phyloP scores from a whole-genome alignment of 106 monocot species.

The Dendrobium catenatum region DNA sequence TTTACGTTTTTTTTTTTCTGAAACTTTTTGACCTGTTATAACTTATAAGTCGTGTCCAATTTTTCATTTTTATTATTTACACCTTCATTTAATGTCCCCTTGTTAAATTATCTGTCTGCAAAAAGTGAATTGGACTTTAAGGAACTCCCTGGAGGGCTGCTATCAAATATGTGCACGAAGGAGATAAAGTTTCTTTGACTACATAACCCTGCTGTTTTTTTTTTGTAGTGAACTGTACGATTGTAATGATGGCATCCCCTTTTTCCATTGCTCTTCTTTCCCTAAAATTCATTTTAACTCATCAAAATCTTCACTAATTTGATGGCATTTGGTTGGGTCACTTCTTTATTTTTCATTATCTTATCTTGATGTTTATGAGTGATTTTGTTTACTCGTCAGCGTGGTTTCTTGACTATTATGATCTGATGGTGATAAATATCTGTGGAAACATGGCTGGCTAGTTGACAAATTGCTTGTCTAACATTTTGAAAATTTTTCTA shows the following conservation, averaged over 20 bases:
- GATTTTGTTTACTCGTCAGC: not conserved
- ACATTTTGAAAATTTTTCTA: not conserved
- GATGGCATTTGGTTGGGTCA: not conserved
- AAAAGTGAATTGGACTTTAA: not conserved
- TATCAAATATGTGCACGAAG: not conserved
- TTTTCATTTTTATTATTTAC: not conserved
- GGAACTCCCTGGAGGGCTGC: not conserved
- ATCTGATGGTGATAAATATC: not conserved
- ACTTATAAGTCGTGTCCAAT: not conserved
- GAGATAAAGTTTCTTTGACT: not conserved
- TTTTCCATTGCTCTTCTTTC: not conserved
- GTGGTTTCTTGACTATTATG: not conserved
- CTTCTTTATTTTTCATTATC: not conserved
- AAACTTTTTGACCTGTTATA: not conserved
- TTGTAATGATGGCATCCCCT: not conserved
- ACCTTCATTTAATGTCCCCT: not conserved
- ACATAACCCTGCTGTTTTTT: not conserved
- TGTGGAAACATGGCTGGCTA: not conserved
- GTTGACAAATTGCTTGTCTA: no score
- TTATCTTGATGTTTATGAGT: not conserved
- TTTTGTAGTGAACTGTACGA: not conserved
- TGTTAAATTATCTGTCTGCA: not conserved
- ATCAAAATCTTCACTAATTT: not conserved
- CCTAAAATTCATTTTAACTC: not conserved
- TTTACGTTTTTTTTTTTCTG: not conserved